These are phyloP conservation scores for Aspergillus floridensis DNA, from an alignment of 2,329 filamentous ascomycete species.

Conservation along the genomic window DNA sequence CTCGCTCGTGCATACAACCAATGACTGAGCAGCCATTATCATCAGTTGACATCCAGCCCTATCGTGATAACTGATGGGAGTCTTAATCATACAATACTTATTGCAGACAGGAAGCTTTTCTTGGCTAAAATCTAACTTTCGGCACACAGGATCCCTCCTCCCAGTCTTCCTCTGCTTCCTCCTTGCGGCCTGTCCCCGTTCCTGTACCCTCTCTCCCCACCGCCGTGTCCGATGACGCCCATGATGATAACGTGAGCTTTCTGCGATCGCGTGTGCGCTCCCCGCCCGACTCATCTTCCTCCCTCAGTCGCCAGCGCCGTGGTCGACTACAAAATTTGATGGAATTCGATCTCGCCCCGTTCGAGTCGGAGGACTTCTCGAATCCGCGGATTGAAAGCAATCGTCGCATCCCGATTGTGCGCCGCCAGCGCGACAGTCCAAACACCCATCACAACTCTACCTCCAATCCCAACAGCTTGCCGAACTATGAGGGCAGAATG, in stretches of 20 bases:
- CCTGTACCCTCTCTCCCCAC: conserved; percentile 52
- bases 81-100: neutral
- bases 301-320: conserved; percentile 32
- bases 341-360: conserved; percentile 33
- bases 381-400: conserved; percentile 39
- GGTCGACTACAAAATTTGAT: conserved; percentile 28
- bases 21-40: conserved; percentile 2
- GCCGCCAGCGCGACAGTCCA: conserved; percentile 41
- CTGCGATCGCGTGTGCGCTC: conserved; percentile 43
- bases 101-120: neutral
- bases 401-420: conserved; percentile 41
- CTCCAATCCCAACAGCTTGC: conserved; percentile 35
- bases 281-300: conserved; percentile 27
- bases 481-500: conserved; percentile 55
- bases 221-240: conserved; percentile 44
- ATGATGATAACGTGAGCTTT: conserved; percentile 52
- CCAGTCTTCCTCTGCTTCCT: conserved; percentile 30
- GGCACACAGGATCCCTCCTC: conserved; percentile 15
- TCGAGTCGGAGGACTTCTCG: conserved; percentile 36
- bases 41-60: neutral
- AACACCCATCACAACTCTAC: conserved; percentile 38
- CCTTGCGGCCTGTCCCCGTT: conserved; percentile 50
- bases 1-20: neutral
- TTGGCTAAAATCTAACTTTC: conserved; percentile 6
- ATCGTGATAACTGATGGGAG: neutral